Conservation (phyloP, 1,139 yeast species). For the Kurtzmaniella quercitrusa region DNA sequence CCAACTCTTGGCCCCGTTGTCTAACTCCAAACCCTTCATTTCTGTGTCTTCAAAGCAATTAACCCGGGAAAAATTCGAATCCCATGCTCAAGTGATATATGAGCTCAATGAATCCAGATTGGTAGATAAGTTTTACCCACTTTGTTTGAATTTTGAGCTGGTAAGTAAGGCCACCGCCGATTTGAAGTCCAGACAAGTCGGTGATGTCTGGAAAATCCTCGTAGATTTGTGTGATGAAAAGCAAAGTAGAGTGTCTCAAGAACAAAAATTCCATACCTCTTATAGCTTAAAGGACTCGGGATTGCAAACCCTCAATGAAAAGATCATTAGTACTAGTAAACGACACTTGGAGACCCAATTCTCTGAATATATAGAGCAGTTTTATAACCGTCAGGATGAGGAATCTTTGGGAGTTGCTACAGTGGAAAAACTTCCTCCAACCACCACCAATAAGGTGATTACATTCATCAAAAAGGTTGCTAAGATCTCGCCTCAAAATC, state of each 20-base stretch:
- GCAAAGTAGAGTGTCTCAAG: constrained; percentile 32
- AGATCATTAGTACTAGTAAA: constrained; percentile 55
- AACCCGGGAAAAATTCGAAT: constrained; percentile 61
- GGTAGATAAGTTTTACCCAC: constrained; percentile 42
- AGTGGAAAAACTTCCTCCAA: constrained; percentile 56
- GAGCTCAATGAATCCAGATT: constrained; percentile 69
- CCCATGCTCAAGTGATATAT: constrained; percentile 67
- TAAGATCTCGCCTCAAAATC: constrained; percentile 19
- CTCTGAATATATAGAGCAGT: constrained; percentile 65
- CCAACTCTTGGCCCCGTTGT: constrained; percentile 33
- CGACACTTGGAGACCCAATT: constrained; percentile 72
- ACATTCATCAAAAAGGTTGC: constrained; percentile 58
- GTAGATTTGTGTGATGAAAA: constrained; percentile 39
- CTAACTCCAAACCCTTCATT: constrained; percentile 12
- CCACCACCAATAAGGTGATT: constrained; percentile 65
- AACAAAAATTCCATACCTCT: constrained; percentile 41
- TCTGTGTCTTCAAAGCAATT: constrained; percentile 27
- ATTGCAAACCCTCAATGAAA: constrained; percentile 34
- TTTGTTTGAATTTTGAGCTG: constrained; percentile 52
- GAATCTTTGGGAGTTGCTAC: constrained; percentile 13
- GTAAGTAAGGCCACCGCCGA: constrained; percentile 48
- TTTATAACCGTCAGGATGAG: constrained; percentile 52
- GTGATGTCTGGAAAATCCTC: constrained; percentile 62
- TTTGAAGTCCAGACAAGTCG: constrained; percentile 57
- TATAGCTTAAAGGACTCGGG: constrained; percentile 16